Conservation (phyloP, 163 green algal species). For the Scenedesmus sp. region DNA sequence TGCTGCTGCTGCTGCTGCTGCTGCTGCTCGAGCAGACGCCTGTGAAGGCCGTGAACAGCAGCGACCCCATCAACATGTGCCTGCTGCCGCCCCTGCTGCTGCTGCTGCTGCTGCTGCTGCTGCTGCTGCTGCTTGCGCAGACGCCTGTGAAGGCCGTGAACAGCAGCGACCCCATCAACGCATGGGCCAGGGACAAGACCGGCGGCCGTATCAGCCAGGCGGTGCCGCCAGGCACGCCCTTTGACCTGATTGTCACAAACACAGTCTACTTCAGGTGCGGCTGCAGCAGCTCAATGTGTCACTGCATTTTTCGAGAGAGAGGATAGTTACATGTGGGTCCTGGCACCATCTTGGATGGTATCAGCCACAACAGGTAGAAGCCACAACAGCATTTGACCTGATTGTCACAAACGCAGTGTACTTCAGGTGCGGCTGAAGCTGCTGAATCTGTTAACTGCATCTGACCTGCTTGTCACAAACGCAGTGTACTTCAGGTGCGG, state of each 20-base stretch:
- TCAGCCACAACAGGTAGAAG: not conserved
- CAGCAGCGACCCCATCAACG: slow-evolving; percentile 49
- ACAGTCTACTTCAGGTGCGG: slow-evolving; percentile 56
- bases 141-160: not conserved
- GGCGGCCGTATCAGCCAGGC: slow-evolving; percentile 49
- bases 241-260: slow-evolving; percentile 59
- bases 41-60: not conserved
- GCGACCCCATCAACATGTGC: slow-evolving; percentile 54
- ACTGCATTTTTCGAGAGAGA: too few relatives aligned
- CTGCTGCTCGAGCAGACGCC: not conserved
- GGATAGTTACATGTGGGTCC: too few relatives aligned
- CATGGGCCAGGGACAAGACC: slow-evolving; percentile 50
- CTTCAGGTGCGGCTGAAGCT: too few relatives aligned
- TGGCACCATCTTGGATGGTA: too few relatives aligned
- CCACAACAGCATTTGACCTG: not conserved
- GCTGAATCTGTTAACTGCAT: slow-evolving; percentile 1
- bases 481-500: slow-evolving; percentile 54
- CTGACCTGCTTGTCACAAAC: slow-evolving; percentile 58
- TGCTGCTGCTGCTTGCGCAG: not conserved
- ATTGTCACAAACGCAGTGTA: not conserved
- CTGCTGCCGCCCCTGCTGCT: too few relatives aligned
- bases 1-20: too few relatives aligned
- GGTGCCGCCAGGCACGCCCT: slow-evolving; percentile 27
- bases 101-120: not conserved
- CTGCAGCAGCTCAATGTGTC: not conserved